Base-by-base conservation (phyloP, 306 rosid species). In the Hippophae gyantsensis region DNA sequence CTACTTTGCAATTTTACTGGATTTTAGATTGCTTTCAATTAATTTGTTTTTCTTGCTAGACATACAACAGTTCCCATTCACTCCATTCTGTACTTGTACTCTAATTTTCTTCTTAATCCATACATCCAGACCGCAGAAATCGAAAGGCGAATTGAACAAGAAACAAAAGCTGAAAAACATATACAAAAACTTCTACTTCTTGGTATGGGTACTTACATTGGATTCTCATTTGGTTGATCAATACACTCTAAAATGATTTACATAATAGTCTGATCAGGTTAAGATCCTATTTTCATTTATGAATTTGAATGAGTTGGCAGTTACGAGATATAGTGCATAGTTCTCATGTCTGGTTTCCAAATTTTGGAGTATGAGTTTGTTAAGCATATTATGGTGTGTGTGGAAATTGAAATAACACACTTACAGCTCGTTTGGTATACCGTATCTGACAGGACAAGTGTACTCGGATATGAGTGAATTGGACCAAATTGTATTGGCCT, bases 151-250 rank as follows among this genome's bases (percentile, higher is more conserved):
- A 92, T 88, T 67, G 99, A 81, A 69, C 84, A 76, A 71, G 96
- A 88, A 80, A 84, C 96, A 8, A 86, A 85, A 76, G 96, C 96
- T 41, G 96, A 92, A 73, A 92, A 79, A 74, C 95, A 90, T 61
- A 81, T 90, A 68, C 97, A 88, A 79, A 93, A 88, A 74, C 99
- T 93, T 77, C 84, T 93, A 40, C 69, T 93, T 50, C 97, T 93
- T 49, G 99, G 99, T 93, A 84, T 11, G 42, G 58, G 57, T 69
- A 51, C 43, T 53, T 49, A 63, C 14, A 44, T 44, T 56, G 55
- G 11, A 50, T 12, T 70, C 43, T 52, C 65, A 43, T 65, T 69
- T 40, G 14, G 38, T 65, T 42, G 45, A 6, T 60, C 57, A 53
- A 42, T 46, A 48, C 69, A 25, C 68, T 23, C 57, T 57, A 62